Evolutionary conservation across 768 basidiomycete genomes (phyloP).

Genomic region (Hemileccinum rubropunctum): DNA sequence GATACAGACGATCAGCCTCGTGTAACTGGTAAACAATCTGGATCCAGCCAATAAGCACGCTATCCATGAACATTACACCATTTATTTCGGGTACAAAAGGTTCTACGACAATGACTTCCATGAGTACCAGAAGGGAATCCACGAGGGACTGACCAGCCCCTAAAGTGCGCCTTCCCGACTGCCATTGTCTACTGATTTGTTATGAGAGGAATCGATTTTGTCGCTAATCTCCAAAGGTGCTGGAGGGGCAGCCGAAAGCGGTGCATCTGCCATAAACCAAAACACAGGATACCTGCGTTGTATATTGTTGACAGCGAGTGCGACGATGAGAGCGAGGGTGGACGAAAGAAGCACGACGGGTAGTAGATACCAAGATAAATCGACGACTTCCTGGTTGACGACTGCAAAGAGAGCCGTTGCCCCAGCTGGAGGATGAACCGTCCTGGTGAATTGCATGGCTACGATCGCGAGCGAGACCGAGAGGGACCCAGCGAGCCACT

Average conservation of each 20-base stretch:
- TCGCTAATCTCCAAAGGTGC: background rate
- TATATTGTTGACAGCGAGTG: slow-evolving; percentile 49
- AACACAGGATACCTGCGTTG: slow-evolving; percentile 45
- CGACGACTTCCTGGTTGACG: slow-evolving; percentile 38
- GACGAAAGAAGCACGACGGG: slow-evolving; percentile 51
- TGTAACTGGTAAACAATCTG: slow-evolving; percentile 4
- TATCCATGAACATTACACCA: background rate
- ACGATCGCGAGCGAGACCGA: slow-evolving; percentile 43
- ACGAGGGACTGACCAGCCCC: slow-evolving; percentile 5
- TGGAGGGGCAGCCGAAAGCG: background rate
- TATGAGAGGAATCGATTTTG: background rate
- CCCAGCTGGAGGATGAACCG: slow-evolving; percentile 56
- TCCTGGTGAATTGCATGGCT: slow-evolving; percentile 51
- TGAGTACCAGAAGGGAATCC: slow-evolving; percentile 3
- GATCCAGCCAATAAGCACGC: slow-evolving; percentile 1
- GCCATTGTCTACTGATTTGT: background rate
- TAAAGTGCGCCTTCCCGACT: background rate
- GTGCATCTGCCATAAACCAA: slow-evolving; percentile 35
- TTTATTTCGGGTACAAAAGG: background rate
- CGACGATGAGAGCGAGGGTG: slow-evolving; percentile 41
- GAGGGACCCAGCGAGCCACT: slow-evolving; percentile 40
- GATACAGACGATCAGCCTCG: slow-evolving; percentile 11
- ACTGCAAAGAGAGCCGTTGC: slow-evolving; percentile 54
- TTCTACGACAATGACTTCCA: background rate
- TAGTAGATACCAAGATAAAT: slow-evolving; percentile 53